A percentile compares a stretch with the other conserved stretches of the same genome.
Conservation (phyloP, 1,284 basidiomycete genomes). For the Schizopora paradoxa region DNA sequence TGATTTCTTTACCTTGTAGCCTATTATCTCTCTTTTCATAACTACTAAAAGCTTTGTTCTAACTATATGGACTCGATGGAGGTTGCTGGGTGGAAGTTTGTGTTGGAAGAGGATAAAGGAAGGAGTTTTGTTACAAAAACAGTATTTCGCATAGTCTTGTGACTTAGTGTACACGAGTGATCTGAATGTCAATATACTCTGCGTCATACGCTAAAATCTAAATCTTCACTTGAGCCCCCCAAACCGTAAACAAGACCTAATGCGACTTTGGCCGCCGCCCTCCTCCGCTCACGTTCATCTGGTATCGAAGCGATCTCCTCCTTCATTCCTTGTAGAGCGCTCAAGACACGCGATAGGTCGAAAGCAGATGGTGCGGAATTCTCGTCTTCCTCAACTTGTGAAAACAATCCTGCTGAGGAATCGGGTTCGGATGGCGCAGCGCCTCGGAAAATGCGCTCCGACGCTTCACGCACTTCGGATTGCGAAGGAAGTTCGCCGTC, state of each 20-base stretch:
- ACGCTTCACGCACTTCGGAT: constrained; percentile 48
- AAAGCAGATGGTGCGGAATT: constrained; percentile 37
- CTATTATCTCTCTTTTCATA: too few relatives aligned
- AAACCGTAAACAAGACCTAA: constrained; percentile 68
- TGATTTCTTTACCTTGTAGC: too few relatives aligned
- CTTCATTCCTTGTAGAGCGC: constrained; percentile 62
- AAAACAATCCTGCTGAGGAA: constrained; percentile 6
- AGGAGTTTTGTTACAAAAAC: too few relatives aligned
- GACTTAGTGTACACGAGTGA: too few relatives aligned
- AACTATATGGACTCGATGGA: too few relatives aligned
- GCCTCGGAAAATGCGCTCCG: constrained; percentile 55
- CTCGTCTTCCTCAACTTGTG: constrained; percentile 22
- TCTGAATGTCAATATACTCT: too few relatives aligned
- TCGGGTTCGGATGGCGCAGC: constrained; percentile 16
- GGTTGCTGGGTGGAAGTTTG: too few relatives aligned
- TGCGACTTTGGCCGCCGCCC: constrained; percentile 65
- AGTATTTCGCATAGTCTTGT: too few relatives aligned
- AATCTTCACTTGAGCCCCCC: constrained; percentile 26
- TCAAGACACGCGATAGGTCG: constrained; percentile 59
- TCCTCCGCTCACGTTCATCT: constrained; percentile 56
- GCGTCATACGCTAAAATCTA: too few relatives aligned
- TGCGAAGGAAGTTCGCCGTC: constrained; percentile 42
- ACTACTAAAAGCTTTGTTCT: too few relatives aligned
- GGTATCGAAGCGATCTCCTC: constrained; percentile 65
- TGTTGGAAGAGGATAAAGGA: too few relatives aligned